Conservation (phyloP, 2,329 filamentous ascomycete species). For the Didymella glomerata region DNA sequence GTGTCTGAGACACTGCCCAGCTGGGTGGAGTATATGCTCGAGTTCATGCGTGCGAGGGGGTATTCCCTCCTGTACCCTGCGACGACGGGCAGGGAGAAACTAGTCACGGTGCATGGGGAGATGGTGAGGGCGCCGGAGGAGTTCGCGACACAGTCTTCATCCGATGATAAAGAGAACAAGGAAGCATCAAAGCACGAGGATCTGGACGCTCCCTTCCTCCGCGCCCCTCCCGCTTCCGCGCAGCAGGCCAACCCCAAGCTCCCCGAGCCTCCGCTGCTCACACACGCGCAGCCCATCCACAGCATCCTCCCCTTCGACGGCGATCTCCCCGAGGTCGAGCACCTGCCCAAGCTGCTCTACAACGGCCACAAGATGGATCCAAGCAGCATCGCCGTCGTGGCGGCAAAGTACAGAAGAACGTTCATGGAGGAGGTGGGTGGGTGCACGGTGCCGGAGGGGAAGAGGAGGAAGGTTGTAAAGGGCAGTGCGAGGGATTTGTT, state of each 20-base stretch:
- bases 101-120: slow-evolving; percentile 82
- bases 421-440: slow-evolving; percentile 74
- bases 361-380: slow-evolving; percentile 62
- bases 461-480: slow-evolving; percentile 45
- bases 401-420: slow-evolving; percentile 61
- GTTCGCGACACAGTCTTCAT: slow-evolving; percentile 40
- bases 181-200: neutral
- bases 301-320: slow-evolving; percentile 59
- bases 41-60: slow-evolving; percentile 77
- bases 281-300: slow-evolving; percentile 54
- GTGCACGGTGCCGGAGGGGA: slow-evolving; percentile 59
- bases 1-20: slow-evolving; percentile 75
- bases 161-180: neutral
- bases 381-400: slow-evolving; percentile 55
- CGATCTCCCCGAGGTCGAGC: slow-evolving; percentile 57
- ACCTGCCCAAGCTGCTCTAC: slow-evolving; percentile 70
- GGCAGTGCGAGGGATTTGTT: slow-evolving; percentile 69
- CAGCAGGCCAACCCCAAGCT: slow-evolving; percentile 12
- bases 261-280: slow-evolving; percentile 58
- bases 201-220: slow-evolving; percentile 49
- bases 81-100: slow-evolving; percentile 48
- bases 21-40: slow-evolving; percentile 80
- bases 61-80: slow-evolving; percentile 84
- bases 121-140: slow-evolving; percentile 77
- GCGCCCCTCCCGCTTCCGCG: slow-evolving; percentile 45